Evolutionary conservation across 352 stramenopile genomes (phyloP).

Genomic region (Discostella stelligera): DNA sequence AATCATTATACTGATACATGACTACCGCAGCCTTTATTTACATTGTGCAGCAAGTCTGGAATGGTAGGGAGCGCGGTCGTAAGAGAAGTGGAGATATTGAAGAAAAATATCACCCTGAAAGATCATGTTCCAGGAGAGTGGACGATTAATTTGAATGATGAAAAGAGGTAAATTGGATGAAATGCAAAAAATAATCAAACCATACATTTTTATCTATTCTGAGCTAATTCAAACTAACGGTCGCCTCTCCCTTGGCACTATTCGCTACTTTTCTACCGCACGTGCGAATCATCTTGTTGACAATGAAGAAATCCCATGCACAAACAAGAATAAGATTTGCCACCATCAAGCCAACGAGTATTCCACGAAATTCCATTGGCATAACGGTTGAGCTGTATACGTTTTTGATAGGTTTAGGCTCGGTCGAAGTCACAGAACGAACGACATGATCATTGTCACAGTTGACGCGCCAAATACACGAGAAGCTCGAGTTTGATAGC

Average conservation of each 20-base stretch:
- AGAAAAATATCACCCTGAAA: constrained; percentile 14
- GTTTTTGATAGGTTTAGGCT: constrained; percentile 38
- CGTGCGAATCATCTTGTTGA: constrained; percentile 16
- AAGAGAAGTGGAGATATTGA: constrained; percentile 37
- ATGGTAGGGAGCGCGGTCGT: constrained; percentile 44
- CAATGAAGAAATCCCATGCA: constrained; percentile 38
- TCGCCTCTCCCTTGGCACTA: background rate
- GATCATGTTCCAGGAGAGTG: constrained; percentile 29
- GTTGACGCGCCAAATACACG: constrained; percentile 56
- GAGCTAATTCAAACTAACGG: no score
- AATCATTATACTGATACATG: background rate
- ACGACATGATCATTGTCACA: constrained; percentile 52
- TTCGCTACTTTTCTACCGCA: background rate
- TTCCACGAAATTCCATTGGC: constrained; percentile 36
- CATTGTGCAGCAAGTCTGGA: constrained; percentile 42
- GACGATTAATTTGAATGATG: constrained; percentile 34
- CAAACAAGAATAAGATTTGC: constrained; percentile 27
- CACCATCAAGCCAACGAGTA: constrained; percentile 34
- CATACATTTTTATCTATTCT: no score
- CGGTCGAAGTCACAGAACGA: constrained; percentile 14
- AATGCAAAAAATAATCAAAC: no score
- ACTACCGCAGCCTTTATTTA: constrained; percentile 28
- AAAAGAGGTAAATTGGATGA: no score
- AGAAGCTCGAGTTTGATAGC: constrained; percentile 33
- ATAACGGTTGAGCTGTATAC: constrained; percentile 46